phyloP scores from a whole-genome alignment of 2,329 filamentous ascomycete species.

The Colletotrichum shisoi region DNA sequence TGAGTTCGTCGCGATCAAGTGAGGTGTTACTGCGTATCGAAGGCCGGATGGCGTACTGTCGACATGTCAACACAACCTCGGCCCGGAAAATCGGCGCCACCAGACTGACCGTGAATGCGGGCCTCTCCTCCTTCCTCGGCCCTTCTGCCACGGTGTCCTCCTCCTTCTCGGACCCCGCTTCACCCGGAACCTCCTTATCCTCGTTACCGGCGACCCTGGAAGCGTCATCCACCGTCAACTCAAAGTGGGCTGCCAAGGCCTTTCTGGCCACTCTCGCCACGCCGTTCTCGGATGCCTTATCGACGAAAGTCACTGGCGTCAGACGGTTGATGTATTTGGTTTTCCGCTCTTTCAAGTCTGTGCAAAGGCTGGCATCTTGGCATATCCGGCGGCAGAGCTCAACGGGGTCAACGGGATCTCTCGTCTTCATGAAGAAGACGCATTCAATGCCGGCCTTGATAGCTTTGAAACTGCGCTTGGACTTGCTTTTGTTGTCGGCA shows the following conservation, averaged over 20 bases:
- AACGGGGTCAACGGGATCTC: slow-evolving; percentile 63
- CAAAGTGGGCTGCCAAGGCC: slow-evolving; percentile 71
- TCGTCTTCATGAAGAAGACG: slow-evolving; percentile 68
- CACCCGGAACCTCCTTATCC: slow-evolving; percentile 34
- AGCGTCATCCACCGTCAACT: slow-evolving; percentile 47
- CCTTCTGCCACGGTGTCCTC: slow-evolving; percentile 33
- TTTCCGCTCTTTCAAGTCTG: slow-evolving; percentile 54
- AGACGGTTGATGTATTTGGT: slow-evolving; percentile 67
- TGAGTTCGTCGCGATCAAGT: slow-evolving; percentile 72
- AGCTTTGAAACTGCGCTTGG: slow-evolving; percentile 60
- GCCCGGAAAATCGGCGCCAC: not conserved
- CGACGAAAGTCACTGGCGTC: slow-evolving; percentile 61
- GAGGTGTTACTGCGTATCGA: slow-evolving; percentile 76
- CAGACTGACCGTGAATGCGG: slow-evolving; percentile 55
- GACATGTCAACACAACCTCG: not conserved
- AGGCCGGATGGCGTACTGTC: slow-evolving; percentile 83
- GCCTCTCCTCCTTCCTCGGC: slow-evolving; percentile 33
- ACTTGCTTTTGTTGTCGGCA: slow-evolving; percentile 50
- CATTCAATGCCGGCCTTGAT: slow-evolving; percentile 67
- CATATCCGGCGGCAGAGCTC: slow-evolving; percentile 64
- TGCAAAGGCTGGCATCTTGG: slow-evolving; percentile 58
- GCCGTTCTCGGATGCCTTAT: slow-evolving; percentile 74
- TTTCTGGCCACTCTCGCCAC: slow-evolving; percentile 69
- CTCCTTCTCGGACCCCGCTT: not conserved
- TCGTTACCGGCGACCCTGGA: slow-evolving; percentile 37